Base-by-base conservation (phyloP, 2,329 filamentous ascomycete species). In the Beauveria varroae region DNA sequence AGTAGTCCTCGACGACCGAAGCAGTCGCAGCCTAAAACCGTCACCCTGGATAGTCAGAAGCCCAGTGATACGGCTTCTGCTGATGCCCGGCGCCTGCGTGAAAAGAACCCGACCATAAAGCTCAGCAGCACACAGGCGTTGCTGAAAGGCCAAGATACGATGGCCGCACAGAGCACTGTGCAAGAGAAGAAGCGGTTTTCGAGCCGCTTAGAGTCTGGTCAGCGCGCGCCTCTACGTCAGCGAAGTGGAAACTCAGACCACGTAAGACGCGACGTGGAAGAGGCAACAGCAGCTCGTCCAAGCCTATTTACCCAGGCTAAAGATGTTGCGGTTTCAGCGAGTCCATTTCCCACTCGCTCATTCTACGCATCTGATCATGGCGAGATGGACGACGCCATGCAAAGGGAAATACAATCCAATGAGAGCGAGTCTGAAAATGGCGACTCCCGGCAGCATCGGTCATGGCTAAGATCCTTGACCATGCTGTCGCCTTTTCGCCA, bases 341-440 rank as follows among this genome's bases (percentile, higher is more conserved):
- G 62, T 28, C 64, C 61, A 34, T 63, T 64, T 47, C 63, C 62
- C n/a, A 30, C 47, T 8, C 53, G 44, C 16, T 14, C 62, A 53
- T 12, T 54, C 52, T 41, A 53, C 52, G 56, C 57, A 7, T 62
- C 66, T 4, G 57, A 65, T 24, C 63, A 65, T 46, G 66, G 63
- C 50, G 68, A 69, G 56, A 61, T 64, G 30, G 66, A 68, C 18
- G 66, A 67, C 28, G 67, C 63, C 5, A 63, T 69, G 22, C 67
- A 68, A 49, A 59, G 62, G 40, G 64, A 66, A 12, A 68, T 69
- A 12, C 50, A 47, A 14, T 54, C 51, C 24, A 54, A 49, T 12
- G 50, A 24, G 14, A 62, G 63, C 51, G 64, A 61, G 40, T 46
- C 66, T 43, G 58, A 61, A 14, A 57, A 62, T 43, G 62, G 53